Evolutionary conservation across 1,139 yeast genomes (phyloP).

Genomic region (Saccharomyces pastorianus): DNA sequence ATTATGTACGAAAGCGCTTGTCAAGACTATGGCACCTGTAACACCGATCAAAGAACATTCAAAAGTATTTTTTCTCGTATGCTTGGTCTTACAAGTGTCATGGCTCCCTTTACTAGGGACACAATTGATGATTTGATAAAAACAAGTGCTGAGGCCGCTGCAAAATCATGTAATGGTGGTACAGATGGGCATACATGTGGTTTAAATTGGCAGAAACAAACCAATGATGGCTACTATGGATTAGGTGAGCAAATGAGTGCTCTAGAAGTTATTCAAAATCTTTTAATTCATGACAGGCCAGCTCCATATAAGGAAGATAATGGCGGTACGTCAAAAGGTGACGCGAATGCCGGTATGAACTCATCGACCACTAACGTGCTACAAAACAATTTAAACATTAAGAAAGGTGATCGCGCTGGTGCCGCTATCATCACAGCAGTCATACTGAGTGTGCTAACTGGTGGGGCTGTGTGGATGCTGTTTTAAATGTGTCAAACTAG

Average conservation of each 20-base stretch:
- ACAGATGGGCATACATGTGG: constrained; percentile 74
- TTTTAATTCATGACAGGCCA: constrained; percentile 34
- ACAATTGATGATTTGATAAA: constrained; percentile 36
- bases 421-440: constrained; percentile 78
- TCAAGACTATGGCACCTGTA: constrained; percentile 40
- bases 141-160: constrained; percentile 56
- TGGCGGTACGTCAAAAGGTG: constrained; percentile 44
- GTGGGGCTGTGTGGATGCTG: constrained; percentile 68
- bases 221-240: constrained; percentile 63
- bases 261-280: constrained; percentile 52
- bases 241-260: constrained; percentile 77
- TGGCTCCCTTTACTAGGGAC: constrained; percentile 43
- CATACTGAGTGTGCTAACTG: constrained; percentile 52
- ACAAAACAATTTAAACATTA: constrained; percentile 41
- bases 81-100: constrained; percentile 42
- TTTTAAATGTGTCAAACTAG: constrained; percentile 25
- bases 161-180: constrained; percentile 66
- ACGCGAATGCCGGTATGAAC: constrained; percentile 38
- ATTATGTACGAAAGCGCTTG: constrained; percentile 56
- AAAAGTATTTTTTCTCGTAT: constrained; percentile 51
- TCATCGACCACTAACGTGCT: constrained; percentile 30
- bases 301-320: constrained; percentile 38
- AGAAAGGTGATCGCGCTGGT: constrained; percentile 67
- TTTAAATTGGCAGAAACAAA: constrained; percentile 45
- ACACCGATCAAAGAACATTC: constrained; percentile 57